A percentile compares a stretch with the other conserved stretches of the same genome.
Evolutionary conservation across 208 protist species (phyloP).

Genomic region (Tritrichomonas musculus): DNA sequence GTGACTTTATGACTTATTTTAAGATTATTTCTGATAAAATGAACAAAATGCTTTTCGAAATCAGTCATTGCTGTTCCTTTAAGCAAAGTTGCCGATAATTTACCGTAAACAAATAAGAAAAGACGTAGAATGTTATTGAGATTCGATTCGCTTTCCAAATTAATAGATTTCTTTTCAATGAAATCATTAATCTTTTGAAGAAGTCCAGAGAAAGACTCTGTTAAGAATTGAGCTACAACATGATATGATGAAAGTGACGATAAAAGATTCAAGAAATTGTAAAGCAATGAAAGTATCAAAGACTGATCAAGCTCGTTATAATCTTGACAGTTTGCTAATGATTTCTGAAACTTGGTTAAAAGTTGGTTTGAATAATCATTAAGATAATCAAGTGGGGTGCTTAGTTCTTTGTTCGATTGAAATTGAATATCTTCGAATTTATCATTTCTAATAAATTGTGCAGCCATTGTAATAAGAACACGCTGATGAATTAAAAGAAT

Average conservation of each 20-base stretch:
- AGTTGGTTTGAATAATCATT: background rate
- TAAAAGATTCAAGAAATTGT: background rate
- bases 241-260: background rate
- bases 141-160: background rate
- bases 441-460: background rate
- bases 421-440: background rate
- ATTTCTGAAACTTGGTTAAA: background rate
- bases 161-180: background rate
- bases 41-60: background rate
- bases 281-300: background rate
- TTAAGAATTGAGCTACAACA: background rate
- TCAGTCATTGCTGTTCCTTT: background rate
- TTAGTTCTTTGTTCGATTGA: too few species aligned
- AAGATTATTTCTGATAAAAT: background rate
- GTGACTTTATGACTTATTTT: background rate
- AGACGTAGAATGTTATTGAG: background rate
- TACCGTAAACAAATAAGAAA: background rate
- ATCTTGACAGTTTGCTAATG: background rate
- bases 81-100: background rate
- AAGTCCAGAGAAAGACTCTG: background rate
- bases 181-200: background rate
- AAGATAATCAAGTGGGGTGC: too few species aligned
- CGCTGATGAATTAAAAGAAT: background rate
- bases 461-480: background rate
- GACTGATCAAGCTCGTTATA: background rate